Percentiles rank a stretch among this genome's conserved stretches.
Conservation (phyloP, 2,329 filamentous ascomycete species). For the Fonsecaea multimorphosa region DNA sequence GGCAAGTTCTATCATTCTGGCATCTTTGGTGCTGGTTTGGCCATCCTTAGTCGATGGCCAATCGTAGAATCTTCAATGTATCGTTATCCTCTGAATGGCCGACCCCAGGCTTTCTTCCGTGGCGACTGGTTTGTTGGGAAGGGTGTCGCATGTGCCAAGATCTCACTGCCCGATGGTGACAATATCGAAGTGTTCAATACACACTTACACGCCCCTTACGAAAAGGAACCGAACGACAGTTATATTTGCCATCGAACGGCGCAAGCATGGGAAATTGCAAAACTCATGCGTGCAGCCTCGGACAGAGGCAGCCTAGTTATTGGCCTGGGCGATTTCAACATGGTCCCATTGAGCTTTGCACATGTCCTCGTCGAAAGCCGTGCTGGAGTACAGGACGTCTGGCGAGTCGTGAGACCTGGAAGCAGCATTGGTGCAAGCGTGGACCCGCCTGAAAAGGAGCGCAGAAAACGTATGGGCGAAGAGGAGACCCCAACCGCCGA, state of each 20-base stretch:
- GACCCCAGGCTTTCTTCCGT: constrained; percentile 89
- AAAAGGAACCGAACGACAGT: constrained; percentile 76
- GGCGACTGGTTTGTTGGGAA: constrained; percentile 96
- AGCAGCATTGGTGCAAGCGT: constrained; percentile 78
- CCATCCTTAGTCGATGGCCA: constrained; percentile 88
- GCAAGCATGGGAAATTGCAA: constrained; percentile 93
- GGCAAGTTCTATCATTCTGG: constrained; percentile 93
- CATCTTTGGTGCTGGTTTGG: constrained; percentile 86
- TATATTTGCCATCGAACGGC: constrained; percentile 90
- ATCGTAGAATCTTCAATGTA: constrained; percentile 88
- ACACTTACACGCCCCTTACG: constrained; percentile 88
- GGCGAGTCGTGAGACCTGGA: constrained; percentile 82
- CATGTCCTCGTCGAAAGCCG: constrained; percentile 82
- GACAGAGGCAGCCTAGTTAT: constrained; percentile 83
- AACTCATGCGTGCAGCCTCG: constrained; percentile 80
- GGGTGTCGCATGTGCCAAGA: constrained; percentile 82
- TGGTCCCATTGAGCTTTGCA: constrained; percentile 84
- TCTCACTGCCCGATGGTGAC: constrained; percentile 49
- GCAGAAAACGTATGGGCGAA: constrained; percentile 59
- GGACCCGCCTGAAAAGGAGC: constrained; percentile 69
- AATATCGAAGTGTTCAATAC: constrained; percentile 91
- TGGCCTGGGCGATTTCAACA: constrained; percentile 93
- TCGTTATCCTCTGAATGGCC: constrained; percentile 86
- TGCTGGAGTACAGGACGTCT: constrained; percentile 79
- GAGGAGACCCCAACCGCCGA: constrained; percentile 69